Percentiles rank a stretch among this genome's conserved stretches.
These are phyloP conservation scores for Diplodia scrobiculata DNA, from an alignment of 2,329 filamentous ascomycete species.

Conservation along the genomic window DNA sequence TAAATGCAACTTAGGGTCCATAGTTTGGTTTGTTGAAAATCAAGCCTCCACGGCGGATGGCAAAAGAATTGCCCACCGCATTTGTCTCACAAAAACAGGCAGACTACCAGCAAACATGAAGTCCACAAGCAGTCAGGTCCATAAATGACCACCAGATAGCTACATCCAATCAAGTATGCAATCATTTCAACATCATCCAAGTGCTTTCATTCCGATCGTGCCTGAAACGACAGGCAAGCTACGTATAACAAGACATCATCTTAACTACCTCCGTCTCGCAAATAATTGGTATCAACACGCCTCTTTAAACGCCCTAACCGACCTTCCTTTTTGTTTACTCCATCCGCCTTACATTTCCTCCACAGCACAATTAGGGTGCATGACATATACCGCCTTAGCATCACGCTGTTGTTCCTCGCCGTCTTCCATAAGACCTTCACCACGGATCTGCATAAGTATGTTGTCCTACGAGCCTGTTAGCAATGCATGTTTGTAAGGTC, in stretches of 20 bases:
- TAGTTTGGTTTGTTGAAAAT: too few species aligned
- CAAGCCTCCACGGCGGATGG: too few species aligned
- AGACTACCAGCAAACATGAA: too few species aligned
- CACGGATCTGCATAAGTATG: conserved; percentile 65
- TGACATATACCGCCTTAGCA: conserved; percentile 71
- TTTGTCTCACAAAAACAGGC: too few species aligned
- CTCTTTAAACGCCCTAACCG: conserved; percentile 18
- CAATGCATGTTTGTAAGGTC: conserved; percentile 2
- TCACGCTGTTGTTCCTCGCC: conserved; percentile 58
- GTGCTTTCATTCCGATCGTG: not conserved
- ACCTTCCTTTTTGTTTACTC: not conserved
- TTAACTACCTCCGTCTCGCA: not conserved
- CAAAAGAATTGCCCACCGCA: too few species aligned
- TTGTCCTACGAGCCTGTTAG: conserved; percentile 54
- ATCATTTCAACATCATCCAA: not conserved
- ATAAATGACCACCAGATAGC: too few species aligned
- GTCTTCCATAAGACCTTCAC: conserved; percentile 85
- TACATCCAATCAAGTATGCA: too few species aligned
- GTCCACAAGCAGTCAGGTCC: too few species aligned
- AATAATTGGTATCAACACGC: conserved; percentile 3
- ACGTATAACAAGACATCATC: not conserved
- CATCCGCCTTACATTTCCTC: conserved; percentile 54
- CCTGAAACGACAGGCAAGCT: not conserved
- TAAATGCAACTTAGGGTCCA: not conserved
- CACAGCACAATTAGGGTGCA: conserved; percentile 91